phyloP scores from a whole-genome alignment of 768 basidiomycete genomes.

The Trametes meyenii region DNA sequence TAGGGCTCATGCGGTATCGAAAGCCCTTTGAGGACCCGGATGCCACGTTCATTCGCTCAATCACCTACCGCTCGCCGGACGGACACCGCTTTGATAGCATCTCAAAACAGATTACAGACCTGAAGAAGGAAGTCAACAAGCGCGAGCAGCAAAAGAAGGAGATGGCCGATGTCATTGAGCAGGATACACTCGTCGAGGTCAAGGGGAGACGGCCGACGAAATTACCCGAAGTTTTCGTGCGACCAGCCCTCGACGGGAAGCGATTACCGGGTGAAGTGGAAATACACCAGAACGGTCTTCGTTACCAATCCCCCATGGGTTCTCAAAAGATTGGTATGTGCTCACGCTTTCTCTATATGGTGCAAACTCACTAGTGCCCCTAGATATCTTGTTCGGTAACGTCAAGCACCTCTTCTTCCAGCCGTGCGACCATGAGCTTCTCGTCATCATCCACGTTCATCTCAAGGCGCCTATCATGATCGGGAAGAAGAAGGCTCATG shows the following conservation, averaged over 20 bases:
- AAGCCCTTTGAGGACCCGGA: slow-evolving; percentile 97
- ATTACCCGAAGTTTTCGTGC: slow-evolving; percentile 89
- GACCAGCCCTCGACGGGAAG: slow-evolving; percentile 94
- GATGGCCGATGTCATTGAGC: slow-evolving; percentile 97
- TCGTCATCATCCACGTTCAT: slow-evolving; percentile 93
- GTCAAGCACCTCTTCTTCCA: slow-evolving; percentile 99
- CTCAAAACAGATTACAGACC: slow-evolving; percentile 88
- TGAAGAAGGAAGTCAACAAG: slow-evolving; percentile 97
- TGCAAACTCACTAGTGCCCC: neutral
- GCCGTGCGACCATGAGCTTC: slow-evolving; percentile 93
- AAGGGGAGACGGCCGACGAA: slow-evolving; percentile 86
- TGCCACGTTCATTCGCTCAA: slow-evolving; percentile 93
- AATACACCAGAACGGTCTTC: slow-evolving; percentile 95
- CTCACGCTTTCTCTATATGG: neutral
- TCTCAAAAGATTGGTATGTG: slow-evolving; percentile 83
- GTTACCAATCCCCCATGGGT: slow-evolving; percentile 86
- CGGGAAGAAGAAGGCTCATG: slow-evolving; percentile 97
- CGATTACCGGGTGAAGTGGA: slow-evolving; percentile 96
- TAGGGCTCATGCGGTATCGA: neutral
- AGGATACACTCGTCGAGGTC: slow-evolving; percentile 85
- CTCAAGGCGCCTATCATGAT: slow-evolving; percentile 97
- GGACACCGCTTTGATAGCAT: slow-evolving; percentile 86
- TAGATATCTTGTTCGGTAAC: slow-evolving; percentile 94
- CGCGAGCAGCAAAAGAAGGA: slow-evolving; percentile 97
- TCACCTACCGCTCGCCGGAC: slow-evolving; percentile 91